Evolutionary conservation across 257 asterid species (phyloP).

Genomic region (Salvia hispanica): DNA sequence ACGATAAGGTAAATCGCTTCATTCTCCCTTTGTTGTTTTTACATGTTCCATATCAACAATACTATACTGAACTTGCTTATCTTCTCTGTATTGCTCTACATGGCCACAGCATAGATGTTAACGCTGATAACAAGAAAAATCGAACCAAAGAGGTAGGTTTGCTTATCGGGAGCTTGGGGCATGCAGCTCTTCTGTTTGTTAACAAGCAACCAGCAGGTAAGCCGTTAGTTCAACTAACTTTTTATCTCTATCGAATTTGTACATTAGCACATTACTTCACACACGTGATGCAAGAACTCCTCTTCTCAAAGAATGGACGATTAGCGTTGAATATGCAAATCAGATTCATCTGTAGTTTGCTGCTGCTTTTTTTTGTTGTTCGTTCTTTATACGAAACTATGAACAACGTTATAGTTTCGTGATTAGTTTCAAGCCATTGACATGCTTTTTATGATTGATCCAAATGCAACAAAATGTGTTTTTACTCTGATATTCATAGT

Average conservation of each 20-base stretch:
- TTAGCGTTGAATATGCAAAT: too few relatives aligned
- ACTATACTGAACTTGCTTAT: too few relatives aligned
- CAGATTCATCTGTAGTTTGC: too few relatives aligned
- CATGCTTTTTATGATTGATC: not conserved
- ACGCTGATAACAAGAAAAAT: slow-evolving; percentile 33
- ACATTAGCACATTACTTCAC: too few relatives aligned
- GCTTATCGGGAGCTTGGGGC: slow-evolving; percentile 66
- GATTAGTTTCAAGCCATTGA: not conserved
- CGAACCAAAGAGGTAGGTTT: slow-evolving; percentile 45
- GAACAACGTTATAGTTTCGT: not conserved
- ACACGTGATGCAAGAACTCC: not conserved
- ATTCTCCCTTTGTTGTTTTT: not conserved
- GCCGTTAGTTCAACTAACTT: slow-evolving; percentile 12
- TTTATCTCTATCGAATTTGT: too few relatives aligned
- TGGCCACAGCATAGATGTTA: slow-evolving; percentile 52
- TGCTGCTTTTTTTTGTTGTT: not conserved
- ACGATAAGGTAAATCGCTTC: slow-evolving; percentile 52
- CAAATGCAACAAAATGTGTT: too few relatives aligned
- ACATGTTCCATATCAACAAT: not conserved
- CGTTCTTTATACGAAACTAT: not conserved
- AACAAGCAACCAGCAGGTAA: slow-evolving; percentile 66
- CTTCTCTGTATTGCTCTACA: slow-evolving; percentile 8
- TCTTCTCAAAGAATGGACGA: too few relatives aligned
- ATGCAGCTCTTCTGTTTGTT: slow-evolving; percentile 76
- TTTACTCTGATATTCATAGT: not conserved